A percentile compares a stretch with the other conserved stretches of the same genome.
phyloP scores from a whole-genome alignment of 2,329 filamentous ascomycete species.

The Hypoxylon sp. region DNA sequence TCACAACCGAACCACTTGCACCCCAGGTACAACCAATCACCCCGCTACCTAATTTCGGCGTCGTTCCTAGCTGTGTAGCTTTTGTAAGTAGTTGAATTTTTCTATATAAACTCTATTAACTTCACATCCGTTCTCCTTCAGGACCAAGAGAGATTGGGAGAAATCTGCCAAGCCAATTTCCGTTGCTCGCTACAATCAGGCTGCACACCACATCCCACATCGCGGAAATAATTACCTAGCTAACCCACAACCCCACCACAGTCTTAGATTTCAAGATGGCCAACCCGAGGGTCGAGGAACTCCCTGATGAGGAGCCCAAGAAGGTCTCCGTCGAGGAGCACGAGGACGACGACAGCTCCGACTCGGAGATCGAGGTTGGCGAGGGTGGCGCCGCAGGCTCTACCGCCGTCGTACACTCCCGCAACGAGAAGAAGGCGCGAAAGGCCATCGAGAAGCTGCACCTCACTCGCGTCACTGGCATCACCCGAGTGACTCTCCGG shows the following conservation, averaged over 20 bases:
- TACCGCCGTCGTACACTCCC: constrained; percentile 92
- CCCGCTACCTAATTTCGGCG: constrained; percentile 39
- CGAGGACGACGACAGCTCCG: constrained; percentile 77
- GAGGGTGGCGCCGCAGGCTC: constrained; percentile 82
- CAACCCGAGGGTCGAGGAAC: constrained; percentile 97
- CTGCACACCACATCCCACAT: constrained; percentile 24
- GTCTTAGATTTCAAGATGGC: constrained; percentile 74
- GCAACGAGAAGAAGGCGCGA: constrained; percentile 99
- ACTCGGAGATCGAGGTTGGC: constrained; percentile 82
- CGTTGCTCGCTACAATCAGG: constrained; percentile 15
- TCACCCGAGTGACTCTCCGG: constrained; percentile 97
- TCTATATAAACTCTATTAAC: not conserved
- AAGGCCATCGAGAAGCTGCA: constrained; percentile 99
- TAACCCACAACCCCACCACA: constrained; percentile 37
- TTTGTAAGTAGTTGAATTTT: constrained; percentile 25
- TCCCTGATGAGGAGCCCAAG: constrained; percentile 92
- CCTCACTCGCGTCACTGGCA: constrained; percentile 94
- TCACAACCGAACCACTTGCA: constrained; percentile 39
- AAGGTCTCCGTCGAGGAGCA: constrained; percentile 81
- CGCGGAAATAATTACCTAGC: constrained; percentile 26
- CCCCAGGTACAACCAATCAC: constrained; percentile 44
- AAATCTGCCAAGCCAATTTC: not conserved
- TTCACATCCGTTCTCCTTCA: constrained; percentile 3
- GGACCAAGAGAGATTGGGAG: not conserved
- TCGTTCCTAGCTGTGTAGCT: constrained; percentile 28